These are phyloP conservation scores for Moringa oleifera DNA, from an alignment of 345 rosid species.

Conservation along the genomic window DNA sequence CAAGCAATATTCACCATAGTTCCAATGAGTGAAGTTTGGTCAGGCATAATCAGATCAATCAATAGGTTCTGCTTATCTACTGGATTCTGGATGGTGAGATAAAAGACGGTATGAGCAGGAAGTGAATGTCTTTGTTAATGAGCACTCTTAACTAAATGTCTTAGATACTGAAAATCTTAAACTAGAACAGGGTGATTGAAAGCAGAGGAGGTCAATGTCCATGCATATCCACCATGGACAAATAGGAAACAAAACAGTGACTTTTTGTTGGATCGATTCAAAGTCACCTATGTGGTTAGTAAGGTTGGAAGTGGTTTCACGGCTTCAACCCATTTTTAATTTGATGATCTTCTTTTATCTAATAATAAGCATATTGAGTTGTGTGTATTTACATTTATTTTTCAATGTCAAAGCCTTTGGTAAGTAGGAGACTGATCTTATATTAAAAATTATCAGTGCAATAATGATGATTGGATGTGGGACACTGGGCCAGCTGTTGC, in stretches of 20 bases:
- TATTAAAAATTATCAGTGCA: background rate
- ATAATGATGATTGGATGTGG: conserved; percentile 16
- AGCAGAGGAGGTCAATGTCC: no score
- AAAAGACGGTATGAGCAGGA: conserved; percentile 16
- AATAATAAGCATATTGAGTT: no score
- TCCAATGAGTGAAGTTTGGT: conserved; percentile 10
- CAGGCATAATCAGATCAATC: conserved; percentile 10
- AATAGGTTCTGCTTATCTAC: conserved; percentile 12
- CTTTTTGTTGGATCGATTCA: background rate
- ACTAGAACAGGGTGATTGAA: no score
- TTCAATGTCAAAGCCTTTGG: conserved; percentile 4
- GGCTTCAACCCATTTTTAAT: conserved; percentile 1
- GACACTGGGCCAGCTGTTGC: conserved; percentile 13
- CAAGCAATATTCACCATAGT: no score
- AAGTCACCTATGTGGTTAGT: background rate
- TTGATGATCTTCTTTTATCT: background rate
- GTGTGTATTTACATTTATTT: background rate
- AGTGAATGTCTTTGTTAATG: background rate
- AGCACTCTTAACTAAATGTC: conserved; percentile 4
- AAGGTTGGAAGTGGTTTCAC: conserved; percentile 6
- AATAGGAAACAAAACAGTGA: background rate
- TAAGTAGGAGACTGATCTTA: conserved; percentile 13
- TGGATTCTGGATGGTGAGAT: conserved; percentile 16
- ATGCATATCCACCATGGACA: no score
- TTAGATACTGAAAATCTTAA: conserved; percentile 8